Base-by-base conservation (phyloP, 1,284 basidiomycete species). In the Marasmius fiardii region DNA sequence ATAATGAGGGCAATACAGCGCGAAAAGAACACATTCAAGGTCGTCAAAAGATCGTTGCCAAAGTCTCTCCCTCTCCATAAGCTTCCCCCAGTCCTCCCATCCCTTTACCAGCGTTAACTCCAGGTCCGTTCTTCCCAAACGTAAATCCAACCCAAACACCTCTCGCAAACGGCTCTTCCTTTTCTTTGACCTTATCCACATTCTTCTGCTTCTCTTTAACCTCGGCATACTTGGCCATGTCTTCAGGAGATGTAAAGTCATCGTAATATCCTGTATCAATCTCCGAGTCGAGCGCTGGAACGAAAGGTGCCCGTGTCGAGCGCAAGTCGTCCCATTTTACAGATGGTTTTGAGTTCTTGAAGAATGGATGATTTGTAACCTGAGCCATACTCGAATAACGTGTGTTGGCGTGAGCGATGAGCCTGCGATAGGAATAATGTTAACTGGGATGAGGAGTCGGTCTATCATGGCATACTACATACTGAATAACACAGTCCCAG, bases 211-310 rank as follows among this genome's bases (percentile, higher is more conserved):
- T 99, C 76, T 98, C 97, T 72, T 92, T 88, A 6, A 99, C 97
- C 72, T 99, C 97, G 34, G 92, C 90, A 67, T 95, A 96, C 76
- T 99, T 98, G 49, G 94, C 95, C 95, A 99, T 98, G 70, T 99
- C 97, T 62, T 95, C 93, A 7, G 82, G 78, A 23, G 84, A 90
- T 24, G 88, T 89, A 71, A 98, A 99, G 70, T 98, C 95, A 71
- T 99, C 97, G 77, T 98, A 99, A 76, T 99, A 99, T 11, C 95
- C 96, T 1, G 95, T 95, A 70, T 98, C 97, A 58, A 93, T 82
- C 64, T 99, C 97, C 20, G 88, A 92, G 67, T 98, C 95, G 35
- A 99, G 83, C 10, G 94, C 90, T 20, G 97, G 97, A 4, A 99
- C 91, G 71, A 98, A 99, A 0, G 97, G 97, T 12, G 97, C 90